These are phyloP conservation scores for Tricholoma terreum DNA, from an alignment of 768 basidiomycete genomes.

Conservation along the genomic window DNA sequence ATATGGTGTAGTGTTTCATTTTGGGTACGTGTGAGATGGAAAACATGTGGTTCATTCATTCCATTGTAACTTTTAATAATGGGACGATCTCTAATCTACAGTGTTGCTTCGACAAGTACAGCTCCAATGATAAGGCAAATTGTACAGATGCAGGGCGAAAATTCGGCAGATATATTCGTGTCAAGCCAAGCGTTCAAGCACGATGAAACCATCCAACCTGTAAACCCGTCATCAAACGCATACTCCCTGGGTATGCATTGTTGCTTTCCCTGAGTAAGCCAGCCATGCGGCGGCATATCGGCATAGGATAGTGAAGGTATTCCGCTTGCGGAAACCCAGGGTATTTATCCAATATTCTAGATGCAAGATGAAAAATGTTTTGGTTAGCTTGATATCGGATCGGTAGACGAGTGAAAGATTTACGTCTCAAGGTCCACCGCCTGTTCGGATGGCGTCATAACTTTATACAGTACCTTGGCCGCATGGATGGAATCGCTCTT, in stretches of 20 bases:
- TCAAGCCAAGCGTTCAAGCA: constrained; percentile 19
- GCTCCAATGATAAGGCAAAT: neutral
- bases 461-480: constrained; percentile 85
- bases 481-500: constrained; percentile 60
- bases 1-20: neutral
- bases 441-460: constrained; percentile 59
- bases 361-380: neutral
- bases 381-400: constrained; percentile 4
- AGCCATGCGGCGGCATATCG: constrained; percentile 70
- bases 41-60: neutral
- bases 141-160: neutral
- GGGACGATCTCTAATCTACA: neutral
- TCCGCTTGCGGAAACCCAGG: constrained; percentile 90
- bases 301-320: constrained; percentile 77
- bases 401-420: constrained; percentile 12
- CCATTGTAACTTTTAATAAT: too few species aligned
- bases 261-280: constrained; percentile 76
- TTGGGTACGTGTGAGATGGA: neutral
- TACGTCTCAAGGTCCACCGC: constrained; percentile 54
- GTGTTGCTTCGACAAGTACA: neutral
- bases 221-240: constrained; percentile 77
- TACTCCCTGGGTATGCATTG: constrained; percentile 64
- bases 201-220: constrained; percentile 78
- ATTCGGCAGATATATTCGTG: neutral
- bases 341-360: constrained; percentile 62